Evolutionary conservation across 2,329 filamentous ascomycete species (phyloP).

Genomic region (Aspergillus ruber): DNA sequence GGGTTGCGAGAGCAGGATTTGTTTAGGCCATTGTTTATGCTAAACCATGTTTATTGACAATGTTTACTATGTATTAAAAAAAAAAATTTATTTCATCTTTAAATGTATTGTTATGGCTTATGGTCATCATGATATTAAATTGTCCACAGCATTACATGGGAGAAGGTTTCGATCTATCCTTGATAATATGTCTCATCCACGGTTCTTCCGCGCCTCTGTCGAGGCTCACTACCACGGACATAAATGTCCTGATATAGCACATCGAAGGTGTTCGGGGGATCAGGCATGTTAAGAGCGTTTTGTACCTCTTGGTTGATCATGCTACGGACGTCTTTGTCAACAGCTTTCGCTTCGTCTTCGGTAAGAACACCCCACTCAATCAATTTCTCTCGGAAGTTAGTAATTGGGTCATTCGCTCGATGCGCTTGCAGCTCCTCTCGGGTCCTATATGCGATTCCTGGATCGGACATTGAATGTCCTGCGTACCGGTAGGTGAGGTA

Average conservation of each 20-base stretch:
- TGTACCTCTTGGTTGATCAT: conserved; percentile 82
- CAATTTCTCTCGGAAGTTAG: conserved; percentile 89
- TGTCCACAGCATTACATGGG: not conserved
- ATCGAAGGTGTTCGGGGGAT: conserved; percentile 67
- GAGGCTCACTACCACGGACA: conserved; percentile 73
- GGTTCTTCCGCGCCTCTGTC: conserved; percentile 75
- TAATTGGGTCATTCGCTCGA: conserved; percentile 87
- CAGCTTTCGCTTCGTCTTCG: conserved; percentile 86
- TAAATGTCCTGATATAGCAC: conserved; percentile 94
- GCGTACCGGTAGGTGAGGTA: conserved; percentile 98
- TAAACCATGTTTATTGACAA: too few relatives aligned
- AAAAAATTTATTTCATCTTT: not conserved
- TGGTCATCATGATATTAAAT: not conserved
- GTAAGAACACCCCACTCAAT: conserved; percentile 81
- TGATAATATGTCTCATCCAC: conserved; percentile 83
- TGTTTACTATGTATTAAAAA: too few relatives aligned
- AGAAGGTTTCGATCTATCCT: not conserved
- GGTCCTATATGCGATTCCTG: conserved; percentile 93
- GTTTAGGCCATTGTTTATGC: conserved; percentile 9
- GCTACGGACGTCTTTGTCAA: conserved; percentile 84
- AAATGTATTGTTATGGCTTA: not conserved
- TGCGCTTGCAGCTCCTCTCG: conserved; percentile 98
- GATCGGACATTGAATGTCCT: conserved; percentile 98
- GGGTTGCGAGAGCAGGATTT: conserved; percentile 43
- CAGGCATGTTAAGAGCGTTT: conserved; percentile 76